phyloP scores from a whole-genome alignment of 306 rosid species.

The Sicyos baderoa region DNA sequence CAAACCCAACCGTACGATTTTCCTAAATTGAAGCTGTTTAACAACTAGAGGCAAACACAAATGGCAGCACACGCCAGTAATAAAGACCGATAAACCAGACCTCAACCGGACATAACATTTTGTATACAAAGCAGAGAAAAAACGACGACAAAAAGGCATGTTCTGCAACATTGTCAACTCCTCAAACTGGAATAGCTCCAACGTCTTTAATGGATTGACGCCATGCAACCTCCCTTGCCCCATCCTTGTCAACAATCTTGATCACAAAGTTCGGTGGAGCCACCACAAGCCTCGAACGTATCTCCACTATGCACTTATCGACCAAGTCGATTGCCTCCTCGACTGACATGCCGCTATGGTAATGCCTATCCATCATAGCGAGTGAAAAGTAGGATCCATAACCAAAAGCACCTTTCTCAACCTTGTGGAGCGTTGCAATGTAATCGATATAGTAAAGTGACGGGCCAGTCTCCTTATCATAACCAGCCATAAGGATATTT shows the following conservation, averaged over 20 bases:
- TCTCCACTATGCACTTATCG: slow-evolving; percentile 64
- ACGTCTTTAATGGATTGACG: slow-evolving; percentile 11
- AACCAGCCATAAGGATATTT: slow-evolving; percentile 84
- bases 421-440: slow-evolving; percentile 90
- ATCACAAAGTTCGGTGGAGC: slow-evolving; percentile 34
- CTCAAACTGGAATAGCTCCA: slow-evolving; percentile 11
- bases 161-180: background rate
- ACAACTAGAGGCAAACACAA: background rate
- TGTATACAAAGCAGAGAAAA: background rate
- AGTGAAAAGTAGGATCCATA: slow-evolving; percentile 83
- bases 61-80: background rate
- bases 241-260: slow-evolving; percentile 90
- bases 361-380: slow-evolving; percentile 91
- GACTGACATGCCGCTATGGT: slow-evolving; percentile 62
- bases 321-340: slow-evolving; percentile 72
- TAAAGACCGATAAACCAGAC: background rate
- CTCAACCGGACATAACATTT: background rate
- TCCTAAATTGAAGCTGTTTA: background rate
- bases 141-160: background rate
- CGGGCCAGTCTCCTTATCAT: slow-evolving; percentile 75
- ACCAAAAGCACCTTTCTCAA: slow-evolving; percentile 93
- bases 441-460: slow-evolving; percentile 80
- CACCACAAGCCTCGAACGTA: slow-evolving; percentile 4
- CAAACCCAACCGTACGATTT: background rate
- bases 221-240: slow-evolving; percentile 79